phyloP scores from a whole-genome alignment of 805 yeast genomes.

The Saccharomycopsis sp. region DNA sequence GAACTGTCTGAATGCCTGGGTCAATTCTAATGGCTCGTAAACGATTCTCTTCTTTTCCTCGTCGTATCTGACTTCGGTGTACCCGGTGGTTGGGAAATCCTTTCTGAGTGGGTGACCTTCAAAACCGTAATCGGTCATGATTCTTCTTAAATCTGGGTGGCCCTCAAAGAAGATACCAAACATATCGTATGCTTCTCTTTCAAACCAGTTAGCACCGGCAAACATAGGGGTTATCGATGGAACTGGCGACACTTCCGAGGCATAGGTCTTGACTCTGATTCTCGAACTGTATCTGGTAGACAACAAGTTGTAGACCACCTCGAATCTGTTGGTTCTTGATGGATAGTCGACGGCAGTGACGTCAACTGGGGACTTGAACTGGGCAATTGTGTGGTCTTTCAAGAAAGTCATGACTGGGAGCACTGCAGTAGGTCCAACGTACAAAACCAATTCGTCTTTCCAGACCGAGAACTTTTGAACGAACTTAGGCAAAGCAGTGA shows the following conservation, averaged over 20 bases:
- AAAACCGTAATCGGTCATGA: slow-evolving; percentile 86
- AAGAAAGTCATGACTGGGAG: slow-evolving; percentile 65
- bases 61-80: slow-evolving; percentile 84
- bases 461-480: slow-evolving; percentile 81
- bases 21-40: slow-evolving; percentile 83
- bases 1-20: slow-evolving; percentile 90
- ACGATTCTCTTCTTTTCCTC: slow-evolving; percentile 86
- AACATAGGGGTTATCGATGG: slow-evolving; percentile 68
- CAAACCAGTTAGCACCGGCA: slow-evolving; percentile 86
- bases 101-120: slow-evolving; percentile 89
- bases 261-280: slow-evolving; percentile 83
- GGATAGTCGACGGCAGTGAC: slow-evolving; percentile 87
- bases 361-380: slow-evolving; percentile 72
- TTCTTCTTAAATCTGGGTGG: slow-evolving; percentile 85
- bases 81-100: slow-evolving; percentile 90
- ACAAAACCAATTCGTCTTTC: slow-evolving; percentile 80
- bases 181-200: slow-evolving; percentile 83
- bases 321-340: slow-evolving; percentile 75
- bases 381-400: slow-evolving; percentile 73
- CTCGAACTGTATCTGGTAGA: slow-evolving; percentile 81
- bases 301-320: slow-evolving; percentile 76
- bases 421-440: slow-evolving; percentile 69
- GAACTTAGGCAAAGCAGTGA: slow-evolving; percentile 72
- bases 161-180: slow-evolving; percentile 83
- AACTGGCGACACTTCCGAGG: slow-evolving; percentile 74